phyloP scores from a whole-genome alignment of 2,329 filamentous ascomycete species.

The Pyricularia sp. region DNA sequence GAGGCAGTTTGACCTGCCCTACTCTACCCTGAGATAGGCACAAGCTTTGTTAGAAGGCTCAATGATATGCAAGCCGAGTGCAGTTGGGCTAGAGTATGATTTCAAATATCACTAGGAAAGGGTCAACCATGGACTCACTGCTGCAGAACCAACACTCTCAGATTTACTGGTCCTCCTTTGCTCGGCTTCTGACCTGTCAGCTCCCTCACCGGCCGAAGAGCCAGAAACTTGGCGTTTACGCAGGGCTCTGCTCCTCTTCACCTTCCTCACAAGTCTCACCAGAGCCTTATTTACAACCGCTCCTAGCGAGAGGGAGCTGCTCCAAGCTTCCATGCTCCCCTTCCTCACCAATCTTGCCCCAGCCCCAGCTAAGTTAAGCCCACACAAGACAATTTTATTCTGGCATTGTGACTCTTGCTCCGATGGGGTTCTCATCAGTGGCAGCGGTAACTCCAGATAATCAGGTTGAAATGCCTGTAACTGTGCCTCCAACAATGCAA shows the following conservation, averaged over 20 bases:
- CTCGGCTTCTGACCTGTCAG: neutral
- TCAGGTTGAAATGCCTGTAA: neutral
- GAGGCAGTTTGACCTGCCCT: neutral
- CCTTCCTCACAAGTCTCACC: neutral
- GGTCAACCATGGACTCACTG: neutral
- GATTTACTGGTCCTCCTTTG: neutral
- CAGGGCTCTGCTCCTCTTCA: neutral
- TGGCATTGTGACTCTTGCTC: neutral
- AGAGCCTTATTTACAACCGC: neutral
- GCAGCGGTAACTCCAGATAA: neutral
- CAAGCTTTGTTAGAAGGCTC: neutral
- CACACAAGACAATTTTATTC: neutral
- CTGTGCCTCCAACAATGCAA: neutral
- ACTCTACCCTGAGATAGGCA: neutral
- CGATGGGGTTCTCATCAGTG: neutral
- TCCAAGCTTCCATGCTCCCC: neutral
- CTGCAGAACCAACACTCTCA: neutral
- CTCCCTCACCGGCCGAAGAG: neutral
- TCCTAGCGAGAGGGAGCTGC: neutral
- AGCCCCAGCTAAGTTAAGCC: neutral
- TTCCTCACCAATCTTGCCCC: neutral
- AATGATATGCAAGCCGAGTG: neutral
- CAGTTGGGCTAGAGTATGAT: neutral
- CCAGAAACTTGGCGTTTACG: neutral
- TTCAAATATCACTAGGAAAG: neutral